Evolutionary conservation across 2,329 filamentous ascomycete genomes (phyloP).

Genomic region (Epichloe aotearoae): DNA sequence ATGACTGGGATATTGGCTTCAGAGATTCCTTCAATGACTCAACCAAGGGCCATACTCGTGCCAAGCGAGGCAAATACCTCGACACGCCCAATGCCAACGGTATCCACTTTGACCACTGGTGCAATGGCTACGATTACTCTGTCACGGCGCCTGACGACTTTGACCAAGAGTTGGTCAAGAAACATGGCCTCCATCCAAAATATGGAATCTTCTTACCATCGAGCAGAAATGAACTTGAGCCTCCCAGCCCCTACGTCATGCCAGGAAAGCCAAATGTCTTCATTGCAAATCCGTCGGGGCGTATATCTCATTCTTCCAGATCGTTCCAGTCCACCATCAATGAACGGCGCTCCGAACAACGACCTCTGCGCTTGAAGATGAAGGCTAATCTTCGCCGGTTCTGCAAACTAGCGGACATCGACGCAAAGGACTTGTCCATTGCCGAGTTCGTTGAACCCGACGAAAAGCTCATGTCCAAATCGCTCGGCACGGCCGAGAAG

Average conservation of each 20-base stretch:
- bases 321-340: slow-evolving; percentile 24
- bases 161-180: slow-evolving; percentile 35
- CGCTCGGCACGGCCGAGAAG: slow-evolving; percentile 21
- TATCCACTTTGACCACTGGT: slow-evolving; percentile 41
- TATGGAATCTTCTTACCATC: slow-evolving; percentile 38
- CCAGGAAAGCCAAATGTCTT: slow-evolving; percentile 36
- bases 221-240: slow-evolving; percentile 32
- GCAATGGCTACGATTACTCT: slow-evolving; percentile 39
- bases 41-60: slow-evolving; percentile 37
- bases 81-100: slow-evolving; percentile 39
- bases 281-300: slow-evolving; percentile 32
- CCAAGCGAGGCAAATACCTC: slow-evolving; percentile 39
- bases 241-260: slow-evolving; percentile 26
- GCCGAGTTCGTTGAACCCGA: slow-evolving; percentile 20
- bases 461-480: slow-evolving; percentile 20
- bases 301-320: slow-evolving; percentile 35
- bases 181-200: slow-evolving; percentile 37
- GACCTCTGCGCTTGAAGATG: slow-evolving; percentile 22
- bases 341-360: slow-evolving; percentile 20
- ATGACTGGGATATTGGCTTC: slow-evolving; percentile 44
- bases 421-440: slow-evolving; percentile 19
- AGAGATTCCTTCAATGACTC: slow-evolving; percentile 44
- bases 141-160: slow-evolving; percentile 34
- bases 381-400: slow-evolving; percentile 22
- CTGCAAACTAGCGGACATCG: slow-evolving; percentile 23